A percentile compares a stretch with the other conserved stretches of the same genome.
Evolutionary conservation across 2,329 filamentous ascomycete species (phyloP).

Genomic region (Lasiodiplodia sp.): DNA sequence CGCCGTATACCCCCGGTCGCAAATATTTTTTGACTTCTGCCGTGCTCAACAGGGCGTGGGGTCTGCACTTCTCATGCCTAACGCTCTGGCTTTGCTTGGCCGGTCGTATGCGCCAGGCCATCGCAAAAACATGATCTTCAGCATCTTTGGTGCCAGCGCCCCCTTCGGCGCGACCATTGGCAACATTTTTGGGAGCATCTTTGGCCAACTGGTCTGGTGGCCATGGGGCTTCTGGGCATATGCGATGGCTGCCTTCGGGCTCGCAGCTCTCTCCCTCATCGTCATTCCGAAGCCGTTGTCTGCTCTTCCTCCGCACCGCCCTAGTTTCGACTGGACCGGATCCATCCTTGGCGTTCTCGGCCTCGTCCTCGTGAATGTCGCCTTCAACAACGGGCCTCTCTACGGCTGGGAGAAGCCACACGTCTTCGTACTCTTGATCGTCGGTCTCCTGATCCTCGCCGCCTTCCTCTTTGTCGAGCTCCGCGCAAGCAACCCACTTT

Average conservation of each 20-base stretch:
- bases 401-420: constrained; percentile 39
- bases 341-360: constrained; percentile 36
- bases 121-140: constrained; percentile 50
- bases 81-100: constrained; percentile 48
- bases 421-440: constrained; percentile 41
- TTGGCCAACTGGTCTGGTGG: constrained; percentile 44
- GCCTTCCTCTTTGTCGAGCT: constrained; percentile 40
- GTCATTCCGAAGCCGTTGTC: constrained; percentile 34
- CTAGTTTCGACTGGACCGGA: constrained; percentile 40
- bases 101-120: constrained; percentile 43
- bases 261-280: constrained; percentile 32
- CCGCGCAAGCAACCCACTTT: constrained; percentile 39
- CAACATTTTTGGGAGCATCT: constrained; percentile 43
- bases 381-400: constrained; percentile 41
- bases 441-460: constrained; percentile 37
- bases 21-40: constrained; percentile 44
- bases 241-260: constrained; percentile 33
- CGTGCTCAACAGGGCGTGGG: constrained; percentile 52
- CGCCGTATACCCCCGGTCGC: constrained; percentile 42
- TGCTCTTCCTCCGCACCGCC: constrained; percentile 32
- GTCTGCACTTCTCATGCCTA: constrained; percentile 46
- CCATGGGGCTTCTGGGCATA: constrained; percentile 42
- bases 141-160: constrained; percentile 46
- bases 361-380: constrained; percentile 40
- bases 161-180: constrained; percentile 47